Base-by-base conservation (phyloP, 257 asterid species). In the Anisodus tanguticus region DNA sequence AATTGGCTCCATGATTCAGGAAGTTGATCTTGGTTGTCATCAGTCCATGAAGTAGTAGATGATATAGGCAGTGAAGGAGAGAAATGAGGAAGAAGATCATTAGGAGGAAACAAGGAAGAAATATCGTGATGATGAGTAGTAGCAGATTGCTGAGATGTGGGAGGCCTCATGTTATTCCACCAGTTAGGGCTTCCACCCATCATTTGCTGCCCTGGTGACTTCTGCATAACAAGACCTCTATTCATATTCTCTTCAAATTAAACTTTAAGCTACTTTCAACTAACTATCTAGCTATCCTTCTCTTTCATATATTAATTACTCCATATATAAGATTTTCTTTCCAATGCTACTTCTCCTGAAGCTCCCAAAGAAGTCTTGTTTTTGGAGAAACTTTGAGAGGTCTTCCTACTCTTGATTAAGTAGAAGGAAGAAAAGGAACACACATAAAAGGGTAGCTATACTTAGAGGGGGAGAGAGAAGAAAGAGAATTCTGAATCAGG, bases 1-100 rank as follows among this genome's bases (percentile, higher is more conserved):
- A 91, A 91, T 86, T 94, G 97, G 88, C 93, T 91, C 94, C 94
- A 94, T 22, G 98, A 91, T 37, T 87, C 93, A 0, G 92, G 95
- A 83, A 91, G 89, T 9, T 90, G 88, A 31, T 91, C 91, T 26
- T 88, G 92, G 82, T 62, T 59, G 45, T 90, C 86, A 81, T 85
- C 35, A 1, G 35, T 70, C 93, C 94, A 92, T n/a, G 92, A 82
- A 39, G 90, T 59, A 53, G 83, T 3, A 43, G 87, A 82, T 37
- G 83, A 55, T 7, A 88, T 88, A 37, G 68, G 88, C 2, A 87
- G 80, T 37, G 86, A 47, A 3, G 88, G 72, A 37, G 88, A 64
- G 51, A 70, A 86, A 10, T 85, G 82, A 70, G 90, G 89, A 80
- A 87, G 57, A 39, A 84, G 80, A 72, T 72, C 79, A 35, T 86